Evolutionary conservation across 2,329 filamentous ascomycete genomes (phyloP).

Genomic region (Pleoardoris graminearum): DNA sequence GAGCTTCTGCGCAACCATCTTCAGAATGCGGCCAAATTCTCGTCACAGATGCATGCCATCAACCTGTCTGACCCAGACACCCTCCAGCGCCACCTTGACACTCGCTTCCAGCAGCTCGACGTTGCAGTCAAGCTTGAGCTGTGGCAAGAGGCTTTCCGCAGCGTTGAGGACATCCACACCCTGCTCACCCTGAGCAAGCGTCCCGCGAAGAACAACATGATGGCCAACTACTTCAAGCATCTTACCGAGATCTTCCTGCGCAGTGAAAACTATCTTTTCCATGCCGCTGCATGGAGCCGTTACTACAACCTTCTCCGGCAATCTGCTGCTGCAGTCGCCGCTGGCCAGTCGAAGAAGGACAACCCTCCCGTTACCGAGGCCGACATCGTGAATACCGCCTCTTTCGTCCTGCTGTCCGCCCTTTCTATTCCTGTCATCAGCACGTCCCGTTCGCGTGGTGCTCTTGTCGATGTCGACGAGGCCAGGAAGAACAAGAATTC

Average conservation of each 20-base stretch:
- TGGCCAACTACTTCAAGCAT: slow-evolving; percentile 99
- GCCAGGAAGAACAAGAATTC: slow-evolving; percentile 99
- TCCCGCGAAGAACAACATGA: slow-evolving; percentile 98
- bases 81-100: slow-evolving; percentile 94
- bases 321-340: slow-evolving; percentile 79
- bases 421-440: slow-evolving; percentile 99
- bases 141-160: slow-evolving; percentile 99
- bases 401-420: slow-evolving; percentile 91
- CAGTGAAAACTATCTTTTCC: slow-evolving; percentile 99
- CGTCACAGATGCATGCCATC: slow-evolving; percentile 98
- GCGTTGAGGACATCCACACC: slow-evolving; percentile 98
- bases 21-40: slow-evolving; percentile 98
- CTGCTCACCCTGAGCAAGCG: slow-evolving; percentile 97
- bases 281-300: slow-evolving; percentile 94
- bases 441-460: slow-evolving; percentile 92
- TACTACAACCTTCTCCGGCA: slow-evolving; percentile 97
- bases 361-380: slow-evolving; percentile 87
- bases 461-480: slow-evolving; percentile 95
- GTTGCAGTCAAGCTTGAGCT: slow-evolving; percentile 96
- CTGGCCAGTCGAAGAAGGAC: slow-evolving; percentile 89
- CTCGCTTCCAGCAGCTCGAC: slow-evolving; percentile 97
- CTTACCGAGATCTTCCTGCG: slow-evolving; percentile 97
- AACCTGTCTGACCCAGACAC: slow-evolving; percentile 98
- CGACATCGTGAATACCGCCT: slow-evolving; percentile 91
- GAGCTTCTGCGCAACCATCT: slow-evolving; percentile 98